These are phyloP conservation scores for Tulasnella calospora DNA, from an alignment of 768 basidiomycete genomes.

Conservation along the genomic window DNA sequence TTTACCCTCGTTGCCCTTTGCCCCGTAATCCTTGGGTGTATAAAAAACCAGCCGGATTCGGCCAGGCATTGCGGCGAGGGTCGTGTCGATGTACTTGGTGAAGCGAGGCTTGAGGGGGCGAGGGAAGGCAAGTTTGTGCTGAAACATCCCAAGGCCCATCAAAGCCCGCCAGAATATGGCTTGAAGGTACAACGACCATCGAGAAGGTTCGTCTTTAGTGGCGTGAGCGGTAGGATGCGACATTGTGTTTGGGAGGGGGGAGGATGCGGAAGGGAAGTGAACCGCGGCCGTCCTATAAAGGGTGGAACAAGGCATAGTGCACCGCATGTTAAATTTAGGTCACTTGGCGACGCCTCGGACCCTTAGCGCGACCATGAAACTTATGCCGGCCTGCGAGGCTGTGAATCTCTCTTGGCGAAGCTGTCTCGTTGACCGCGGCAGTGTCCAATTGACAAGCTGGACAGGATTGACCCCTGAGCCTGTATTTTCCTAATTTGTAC, in stretches of 20 bases:
- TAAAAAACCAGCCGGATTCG: conserved; percentile 24
- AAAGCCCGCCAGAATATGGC: conserved; percentile 18
- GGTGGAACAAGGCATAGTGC: too few relatives aligned
- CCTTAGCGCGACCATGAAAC: too few relatives aligned
- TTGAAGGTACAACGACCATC: conserved; percentile 5
- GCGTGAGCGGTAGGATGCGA: conserved; percentile 1
- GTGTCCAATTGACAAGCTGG: too few relatives aligned
- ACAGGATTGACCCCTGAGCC: too few relatives aligned
- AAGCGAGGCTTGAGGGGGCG: conserved; percentile 16
- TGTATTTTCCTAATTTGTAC: too few relatives aligned
- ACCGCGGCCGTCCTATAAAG: too few relatives aligned
- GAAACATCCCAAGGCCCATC: conserved; percentile 26
- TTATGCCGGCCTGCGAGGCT: too few relatives aligned
- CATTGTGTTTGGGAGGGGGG: background rate
- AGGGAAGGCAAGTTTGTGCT: conserved; percentile 9
- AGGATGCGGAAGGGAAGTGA: too few relatives aligned
- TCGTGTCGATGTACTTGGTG: conserved; percentile 16
- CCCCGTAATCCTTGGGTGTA: conserved; percentile 6
- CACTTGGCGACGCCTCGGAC: too few relatives aligned
- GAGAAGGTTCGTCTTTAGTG: background rate
- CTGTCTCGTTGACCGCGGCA: too few relatives aligned
- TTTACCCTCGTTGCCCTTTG: background rate
- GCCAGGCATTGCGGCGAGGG: conserved; percentile 14
- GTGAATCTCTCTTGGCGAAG: too few relatives aligned
- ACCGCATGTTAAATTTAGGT: too few relatives aligned